Evolutionary conservation across 2,329 filamentous ascomycete genomes (phyloP).

Genomic region (Ascochyta rabiei): DNA sequence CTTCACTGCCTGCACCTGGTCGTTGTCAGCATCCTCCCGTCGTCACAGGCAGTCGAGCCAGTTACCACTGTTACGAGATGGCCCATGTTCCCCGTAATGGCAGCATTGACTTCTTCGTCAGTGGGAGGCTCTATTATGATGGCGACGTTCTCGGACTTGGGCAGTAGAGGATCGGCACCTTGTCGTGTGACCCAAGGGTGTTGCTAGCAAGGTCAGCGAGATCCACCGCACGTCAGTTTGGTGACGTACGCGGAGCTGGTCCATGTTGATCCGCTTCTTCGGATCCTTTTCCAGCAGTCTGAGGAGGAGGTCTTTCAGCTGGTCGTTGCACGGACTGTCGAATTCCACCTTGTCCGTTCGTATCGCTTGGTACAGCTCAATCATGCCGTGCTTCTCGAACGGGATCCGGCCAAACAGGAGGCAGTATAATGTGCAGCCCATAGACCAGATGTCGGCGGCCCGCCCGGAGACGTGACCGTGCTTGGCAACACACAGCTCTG

Average conservation of each 20-base stretch:
- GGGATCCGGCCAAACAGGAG: slow-evolving; percentile 87
- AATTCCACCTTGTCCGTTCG: slow-evolving; percentile 70
- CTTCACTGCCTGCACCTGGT: slow-evolving; percentile 84
- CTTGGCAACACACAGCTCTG: slow-evolving; percentile 85
- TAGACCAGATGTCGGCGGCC: slow-evolving; percentile 96
- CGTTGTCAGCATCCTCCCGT: slow-evolving; percentile 5
- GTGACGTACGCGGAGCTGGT: slow-evolving; percentile 73
- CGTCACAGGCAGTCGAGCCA: neutral
- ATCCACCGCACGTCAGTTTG: neutral
- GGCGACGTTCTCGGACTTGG: slow-evolving; percentile 83
- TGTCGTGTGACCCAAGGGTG: slow-evolving; percentile 91
- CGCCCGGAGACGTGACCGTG: slow-evolving; percentile 88
- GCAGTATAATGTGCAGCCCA: slow-evolving; percentile 95
- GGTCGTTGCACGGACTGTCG: slow-evolving; percentile 66
- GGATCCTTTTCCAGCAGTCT: slow-evolving; percentile 85
- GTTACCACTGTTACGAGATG: slow-evolving; percentile 81
- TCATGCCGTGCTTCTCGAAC: slow-evolving; percentile 77
- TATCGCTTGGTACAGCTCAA: slow-evolving; percentile 91
- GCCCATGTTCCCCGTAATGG: slow-evolving; percentile 88
- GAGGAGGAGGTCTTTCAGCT: slow-evolving; percentile 76
- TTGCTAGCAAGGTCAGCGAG: slow-evolving; percentile 60
- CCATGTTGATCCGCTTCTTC: slow-evolving; percentile 80
- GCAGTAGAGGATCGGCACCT: slow-evolving; percentile 77
- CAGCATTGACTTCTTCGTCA: slow-evolving; percentile 85
- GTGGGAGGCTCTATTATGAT: slow-evolving; percentile 82